Evolutionary conservation across 2,329 filamentous ascomycete genomes (phyloP).

Genomic region (Colletotrichum sp.): DNA sequence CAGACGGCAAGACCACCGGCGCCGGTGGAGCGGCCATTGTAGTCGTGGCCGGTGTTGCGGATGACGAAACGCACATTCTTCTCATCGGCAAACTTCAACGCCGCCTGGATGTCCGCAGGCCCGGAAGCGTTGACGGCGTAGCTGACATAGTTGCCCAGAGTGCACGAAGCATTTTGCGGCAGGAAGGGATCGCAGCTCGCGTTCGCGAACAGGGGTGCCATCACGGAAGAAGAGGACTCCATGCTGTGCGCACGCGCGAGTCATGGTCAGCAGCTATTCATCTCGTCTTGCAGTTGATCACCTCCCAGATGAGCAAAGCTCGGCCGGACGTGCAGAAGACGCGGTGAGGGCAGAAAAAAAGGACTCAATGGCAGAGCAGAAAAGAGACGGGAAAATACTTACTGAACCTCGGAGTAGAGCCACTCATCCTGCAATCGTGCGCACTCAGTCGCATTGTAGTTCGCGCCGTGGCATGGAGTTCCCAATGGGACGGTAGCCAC

Average conservation of each 20-base stretch:
- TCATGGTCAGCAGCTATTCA: constrained; percentile 26
- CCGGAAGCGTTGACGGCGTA: constrained; percentile 27
- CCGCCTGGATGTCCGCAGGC: constrained; percentile 37
- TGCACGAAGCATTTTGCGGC: constrained; percentile 39
- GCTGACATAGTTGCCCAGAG: constrained; percentile 36
- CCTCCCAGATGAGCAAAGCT: background rate
- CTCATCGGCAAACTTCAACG: constrained; percentile 41
- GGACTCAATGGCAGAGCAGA: background rate
- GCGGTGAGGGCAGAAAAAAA: background rate
- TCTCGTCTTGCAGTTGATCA: background rate
- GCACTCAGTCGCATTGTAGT: constrained; percentile 12
- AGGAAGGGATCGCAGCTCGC: constrained; percentile 31
- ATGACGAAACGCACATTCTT: constrained; percentile 42
- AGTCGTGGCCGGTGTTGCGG: constrained; percentile 37
- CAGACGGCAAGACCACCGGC: constrained; percentile 52
- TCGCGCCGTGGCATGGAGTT: constrained; percentile 6
- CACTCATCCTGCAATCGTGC: constrained; percentile 11
- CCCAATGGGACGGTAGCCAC: constrained; percentile 12
- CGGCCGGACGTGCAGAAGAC: background rate
- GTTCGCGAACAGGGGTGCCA: constrained; percentile 34
- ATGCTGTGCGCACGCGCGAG: constrained; percentile 1
- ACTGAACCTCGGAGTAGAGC: constrained; percentile 19
- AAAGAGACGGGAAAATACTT: background rate
- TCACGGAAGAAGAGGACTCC: constrained; percentile 24
- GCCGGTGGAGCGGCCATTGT: constrained; percentile 55